Base-by-base conservation (phyloP, 2,329 filamentous ascomycete species). In the Lithohypha guttulata region DNA sequence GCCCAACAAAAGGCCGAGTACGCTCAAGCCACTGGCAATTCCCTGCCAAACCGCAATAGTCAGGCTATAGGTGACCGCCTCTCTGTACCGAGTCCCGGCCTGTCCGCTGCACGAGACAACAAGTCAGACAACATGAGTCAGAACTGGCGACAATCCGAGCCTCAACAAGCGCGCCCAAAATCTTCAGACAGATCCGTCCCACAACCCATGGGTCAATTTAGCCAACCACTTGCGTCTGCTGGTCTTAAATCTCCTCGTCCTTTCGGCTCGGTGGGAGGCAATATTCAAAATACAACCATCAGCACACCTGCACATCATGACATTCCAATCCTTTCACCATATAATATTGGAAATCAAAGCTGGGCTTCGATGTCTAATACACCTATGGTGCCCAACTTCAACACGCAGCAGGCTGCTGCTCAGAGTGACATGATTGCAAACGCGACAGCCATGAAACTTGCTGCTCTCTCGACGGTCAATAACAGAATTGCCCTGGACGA, bases 321-420 rank as follows among this genome's bases (percentile, higher is more conserved):
- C 41, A 70, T 93, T 54, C 85, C 87, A 2, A 64, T 94, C 47
- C 69, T 98, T 42, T 96, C 91, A 13, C 91, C 91, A 0, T 69
- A 78, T 55, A 77, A 75, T 45, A 70, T 80, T 23, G 74, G 80
- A 37, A 85, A 85, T 58, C 85, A 84, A 41, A 96, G 91, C 68
- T 98, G 91, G 91, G 91, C 91, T 17, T 96, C 91, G 6, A 93
- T 95, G 83, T 80, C 93, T 48, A 96, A 94, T 64, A 98, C 91
- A 2, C 91, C 91, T 2, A 93, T 96, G 82, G 84, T 89, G 4
- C 68, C 84, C 27, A 89, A 79, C 50, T 98, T 96, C 61, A 80
- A 73, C 47, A 60, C 61, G 20, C 63, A 70, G 44, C 70, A 68
- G 51, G 55, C 69, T 11, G 69, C 68, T 46, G 79, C 73, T 41